These are phyloP conservation scores for Clarireedia paspali DNA, from an alignment of 2,329 filamentous ascomycete species.

Conservation along the genomic window DNA sequence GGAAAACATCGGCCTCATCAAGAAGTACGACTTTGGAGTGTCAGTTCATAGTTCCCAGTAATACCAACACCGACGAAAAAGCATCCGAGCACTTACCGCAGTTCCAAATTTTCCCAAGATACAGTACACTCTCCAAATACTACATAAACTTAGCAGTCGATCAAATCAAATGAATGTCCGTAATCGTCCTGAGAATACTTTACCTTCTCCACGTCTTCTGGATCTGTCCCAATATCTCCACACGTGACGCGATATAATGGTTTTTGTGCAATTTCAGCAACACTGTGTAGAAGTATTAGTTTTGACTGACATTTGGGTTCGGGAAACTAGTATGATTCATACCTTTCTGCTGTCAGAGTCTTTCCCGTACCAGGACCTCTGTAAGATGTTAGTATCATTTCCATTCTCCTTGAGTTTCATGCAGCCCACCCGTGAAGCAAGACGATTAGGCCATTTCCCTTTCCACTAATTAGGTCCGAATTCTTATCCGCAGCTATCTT, in stretches of 20 bases:
- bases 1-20: constrained; percentile 23
- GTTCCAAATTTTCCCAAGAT: constrained; percentile 14
- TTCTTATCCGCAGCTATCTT: constrained; percentile 24
- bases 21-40: constrained; percentile 15
- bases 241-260: constrained; percentile 48
- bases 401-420: no score
- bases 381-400: no score
- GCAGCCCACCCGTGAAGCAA: constrained; percentile 56
- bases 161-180: no score
- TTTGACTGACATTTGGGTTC: no score
- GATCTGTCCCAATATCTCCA: constrained; percentile 61
- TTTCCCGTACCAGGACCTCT: constrained; percentile 87
- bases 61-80: no score
- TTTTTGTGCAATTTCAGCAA: constrained; percentile 41
- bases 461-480: constrained; percentile 42
- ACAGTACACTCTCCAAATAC: constrained; percentile 16
- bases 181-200: no score
- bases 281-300: constrained; percentile 28
- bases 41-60: no score
- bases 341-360: constrained; percentile 45
- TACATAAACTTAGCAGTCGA: not conserved
- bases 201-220: constrained; percentile 49
- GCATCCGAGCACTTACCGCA: not conserved
- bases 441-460: constrained; percentile 52
- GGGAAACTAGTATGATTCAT: no score